These are phyloP conservation scores for Venturia pyrina DNA, from an alignment of 2,329 filamentous ascomycete species.

Conservation along the genomic window DNA sequence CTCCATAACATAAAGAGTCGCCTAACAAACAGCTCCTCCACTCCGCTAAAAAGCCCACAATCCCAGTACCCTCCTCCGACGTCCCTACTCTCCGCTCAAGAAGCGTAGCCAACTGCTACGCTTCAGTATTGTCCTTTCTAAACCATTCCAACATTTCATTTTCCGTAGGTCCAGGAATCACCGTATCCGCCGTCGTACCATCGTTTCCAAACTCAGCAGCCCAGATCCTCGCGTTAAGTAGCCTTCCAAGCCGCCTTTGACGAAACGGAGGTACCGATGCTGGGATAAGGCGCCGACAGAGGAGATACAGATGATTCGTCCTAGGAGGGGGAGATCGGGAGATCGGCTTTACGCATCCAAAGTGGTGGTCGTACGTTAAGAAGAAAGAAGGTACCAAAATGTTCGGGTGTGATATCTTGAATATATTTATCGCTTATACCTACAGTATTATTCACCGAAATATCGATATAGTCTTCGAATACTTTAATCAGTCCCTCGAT, in stretches of 20 bases:
- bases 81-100: conserved; percentile 42
- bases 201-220: conserved; percentile 46
- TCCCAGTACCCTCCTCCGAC: conserved; percentile 43
- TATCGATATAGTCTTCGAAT: conserved; percentile 33
- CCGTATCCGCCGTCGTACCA: conserved; percentile 51
- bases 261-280: conserved; percentile 42
- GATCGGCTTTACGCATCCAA: conserved; percentile 43
- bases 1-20: conserved; percentile 19
- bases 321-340: conserved; percentile 40
- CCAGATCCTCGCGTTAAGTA: conserved; percentile 49
- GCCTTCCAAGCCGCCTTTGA: conserved; percentile 52
- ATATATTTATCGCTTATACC: conserved; percentile 24
- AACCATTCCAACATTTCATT: conserved; percentile 49
- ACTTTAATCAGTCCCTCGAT: conserved; percentile 25
- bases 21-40: conserved; percentile 39
- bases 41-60: conserved; percentile 46
- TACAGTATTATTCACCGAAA: conserved; percentile 34
- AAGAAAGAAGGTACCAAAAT: conserved; percentile 46
- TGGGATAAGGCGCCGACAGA: conserved; percentile 41
- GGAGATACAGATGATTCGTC: conserved; percentile 50
- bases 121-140: conserved; percentile 37
- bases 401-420: conserved; percentile 34
- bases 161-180: conserved; percentile 49
- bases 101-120: conserved; percentile 42
- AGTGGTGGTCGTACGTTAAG: conserved; percentile 47